Evolutionary conservation across 805 yeast genomes (phyloP).

Genomic region (Jamesozyma rosinii): DNA sequence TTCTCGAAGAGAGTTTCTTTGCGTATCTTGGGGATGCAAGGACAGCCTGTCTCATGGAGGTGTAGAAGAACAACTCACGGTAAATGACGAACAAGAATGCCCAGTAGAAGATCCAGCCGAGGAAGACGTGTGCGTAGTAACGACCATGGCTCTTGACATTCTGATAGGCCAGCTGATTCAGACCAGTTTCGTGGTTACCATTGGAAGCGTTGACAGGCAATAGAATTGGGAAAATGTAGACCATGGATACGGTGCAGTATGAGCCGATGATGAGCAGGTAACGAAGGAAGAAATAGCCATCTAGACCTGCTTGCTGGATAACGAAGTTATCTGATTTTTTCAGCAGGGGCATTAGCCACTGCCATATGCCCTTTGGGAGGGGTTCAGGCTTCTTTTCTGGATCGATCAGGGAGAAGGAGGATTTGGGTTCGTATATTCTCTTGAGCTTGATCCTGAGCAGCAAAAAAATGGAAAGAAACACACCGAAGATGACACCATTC

Average conservation of each 20-base stretch:
- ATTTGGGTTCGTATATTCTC: constrained; percentile 78
- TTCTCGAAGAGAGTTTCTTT: constrained; percentile 61
- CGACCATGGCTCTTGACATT: constrained; percentile 53
- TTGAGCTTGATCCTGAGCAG: constrained; percentile 58
- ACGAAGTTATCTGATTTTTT: constrained; percentile 64
- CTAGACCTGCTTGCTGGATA: constrained; percentile 83
- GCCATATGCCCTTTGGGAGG: constrained; percentile 54
- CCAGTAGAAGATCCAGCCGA: constrained; percentile 74
- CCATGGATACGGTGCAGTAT: constrained; percentile 46
- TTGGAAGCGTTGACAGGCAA: constrained; percentile 76
- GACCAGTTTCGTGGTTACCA: constrained; percentile 54
- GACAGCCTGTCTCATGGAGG: constrained; percentile 67
- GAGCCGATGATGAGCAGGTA: constrained; percentile 52
- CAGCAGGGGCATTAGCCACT: constrained; percentile 61
- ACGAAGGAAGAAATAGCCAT: constrained; percentile 84
- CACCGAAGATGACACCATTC: constrained; percentile 57
- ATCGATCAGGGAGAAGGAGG: constrained; percentile 49
- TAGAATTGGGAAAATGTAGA: constrained; percentile 53
- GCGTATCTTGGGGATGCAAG: constrained; percentile 77
- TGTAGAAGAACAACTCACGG: constrained; percentile 72
- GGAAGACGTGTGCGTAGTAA: constrained; percentile 78
- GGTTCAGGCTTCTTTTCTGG: constrained; percentile 65
- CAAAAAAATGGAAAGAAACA: constrained; percentile 54
- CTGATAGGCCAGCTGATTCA: constrained; percentile 69
- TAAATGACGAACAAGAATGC: constrained; percentile 61